Base-by-base conservation (phyloP, 2,329 filamentous ascomycete species). In the Microdochium bolleyi region DNA sequence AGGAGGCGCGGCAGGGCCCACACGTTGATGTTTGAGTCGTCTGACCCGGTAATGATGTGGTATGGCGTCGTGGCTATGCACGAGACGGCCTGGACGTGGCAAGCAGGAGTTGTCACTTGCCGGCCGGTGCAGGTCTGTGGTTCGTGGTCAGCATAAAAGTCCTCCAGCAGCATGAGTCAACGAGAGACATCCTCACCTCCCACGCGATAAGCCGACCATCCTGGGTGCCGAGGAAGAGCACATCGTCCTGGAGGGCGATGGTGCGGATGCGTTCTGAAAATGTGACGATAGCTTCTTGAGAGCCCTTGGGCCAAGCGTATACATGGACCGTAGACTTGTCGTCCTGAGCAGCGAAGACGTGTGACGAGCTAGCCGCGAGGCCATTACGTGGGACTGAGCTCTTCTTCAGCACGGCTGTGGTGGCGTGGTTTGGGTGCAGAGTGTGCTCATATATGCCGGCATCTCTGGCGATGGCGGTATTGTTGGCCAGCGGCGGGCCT, bases 241-340 rank as follows among this genome's bases (percentile, higher is more conserved):
- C 80, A 58, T 89, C 80, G 49, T 81, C 85, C 24, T 84, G 83
- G 52, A 95, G 76, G 22, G 84, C 79, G 62, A 95, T 73, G 69
- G 88, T 91, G 58, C 84, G 85, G 63, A 99, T 89, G 61, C 85
- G 82, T 70, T 97, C 92, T 0, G 88, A 85, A 62, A 99, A 95
- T 1, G 92, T 87, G 21, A 97, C 83, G 19, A 89, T 80, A 7
- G 89, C 88, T 71, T 97, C 92, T 65, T 96, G 91, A 61, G 88
- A 94, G 25, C 88, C 88, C 57, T 88, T 88, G 54, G 84, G 78
- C 52, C 91, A 81, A 54, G 82, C 92, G 71, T 97, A 99, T 52
- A 99, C 90, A 70, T 97, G 89, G 1, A 99, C 80, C 44, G 95
- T 88, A 0, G 91, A 89, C 70, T 96, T 97, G 58, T 92, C 91